These are phyloP conservation scores for Panicum hallii DNA, from an alignment of 202 grass and related monocot species.

Conservation along the genomic window DNA sequence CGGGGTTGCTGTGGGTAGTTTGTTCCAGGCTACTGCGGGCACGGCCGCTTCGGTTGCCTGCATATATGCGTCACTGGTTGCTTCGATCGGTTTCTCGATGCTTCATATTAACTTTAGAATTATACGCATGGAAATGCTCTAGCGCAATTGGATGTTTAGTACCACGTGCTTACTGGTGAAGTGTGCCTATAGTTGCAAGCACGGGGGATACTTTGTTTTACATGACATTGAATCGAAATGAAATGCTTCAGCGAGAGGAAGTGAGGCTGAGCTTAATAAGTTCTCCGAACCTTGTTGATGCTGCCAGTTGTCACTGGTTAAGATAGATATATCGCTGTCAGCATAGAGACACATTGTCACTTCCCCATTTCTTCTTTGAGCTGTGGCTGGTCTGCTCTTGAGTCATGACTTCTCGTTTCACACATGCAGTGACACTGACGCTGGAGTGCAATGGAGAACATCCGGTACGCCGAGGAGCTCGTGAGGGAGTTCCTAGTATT, in stretches of 20 bases:
- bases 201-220: not conserved
- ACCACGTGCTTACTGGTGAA: not conserved
- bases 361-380: not conserved
- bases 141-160: not conserved
- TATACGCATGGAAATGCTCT: not conserved
- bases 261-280: not conserved
- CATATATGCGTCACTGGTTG: too few relatives aligned
- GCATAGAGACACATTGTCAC: not conserved
- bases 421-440: slow-evolving; percentile 28
- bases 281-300: not conserved
- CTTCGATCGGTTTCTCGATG: slow-evolving; percentile 11
- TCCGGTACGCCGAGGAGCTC: slow-evolving; percentile 86
- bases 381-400: not conserved
- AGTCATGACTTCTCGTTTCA: not conserved
- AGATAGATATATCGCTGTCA: not conserved
- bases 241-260: slow-evolving; percentile 3
- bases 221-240: slow-evolving; percentile 20
- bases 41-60: not conserved
- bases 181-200: not conserved
- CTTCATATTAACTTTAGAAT: not conserved
- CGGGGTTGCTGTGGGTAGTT: not conserved
- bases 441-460: slow-evolving; percentile 74
- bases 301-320: not conserved
- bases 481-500: slow-evolving; percentile 87
- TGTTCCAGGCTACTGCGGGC: not conserved